Evolutionary conservation across 805 yeast species (phyloP).

Genomic region (Henningerozyma blattae): DNA sequence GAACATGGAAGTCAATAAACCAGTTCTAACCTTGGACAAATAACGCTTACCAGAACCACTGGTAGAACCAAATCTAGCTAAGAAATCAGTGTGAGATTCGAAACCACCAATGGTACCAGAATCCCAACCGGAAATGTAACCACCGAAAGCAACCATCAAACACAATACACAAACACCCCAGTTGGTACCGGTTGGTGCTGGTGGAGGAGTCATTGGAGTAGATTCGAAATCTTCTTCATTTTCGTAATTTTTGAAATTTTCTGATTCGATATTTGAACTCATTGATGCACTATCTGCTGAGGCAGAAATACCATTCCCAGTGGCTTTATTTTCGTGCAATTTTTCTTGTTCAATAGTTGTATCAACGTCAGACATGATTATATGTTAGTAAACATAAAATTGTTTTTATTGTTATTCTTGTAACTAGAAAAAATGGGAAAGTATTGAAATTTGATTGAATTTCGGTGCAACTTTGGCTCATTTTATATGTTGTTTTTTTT

Average conservation of each 20-base stretch:
- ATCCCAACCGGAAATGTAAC: slow-evolving; percentile 64
- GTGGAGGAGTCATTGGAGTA: slow-evolving; percentile 1
- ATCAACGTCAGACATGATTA: background rate
- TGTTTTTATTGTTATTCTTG: no score
- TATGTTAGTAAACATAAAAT: no score
- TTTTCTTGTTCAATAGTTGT: background rate
- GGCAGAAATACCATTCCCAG: no score
- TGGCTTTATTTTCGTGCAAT: no score
- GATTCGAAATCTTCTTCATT: no score
- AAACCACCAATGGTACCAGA: slow-evolving; percentile 68
- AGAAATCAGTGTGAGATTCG: slow-evolving; percentile 46
- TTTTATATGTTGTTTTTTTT: no score
- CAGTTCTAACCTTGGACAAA: slow-evolving; percentile 18
- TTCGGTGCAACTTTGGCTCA: no score
- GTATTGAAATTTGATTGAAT: no score
- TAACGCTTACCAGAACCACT: slow-evolving; percentile 11
- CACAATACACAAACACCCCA: slow-evolving; percentile 10
- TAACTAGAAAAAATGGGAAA: no score
- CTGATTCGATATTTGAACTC: no score
- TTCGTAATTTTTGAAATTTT: no score
- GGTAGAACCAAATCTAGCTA: slow-evolving; percentile 37
- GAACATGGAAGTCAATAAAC: slow-evolving; percentile 34
- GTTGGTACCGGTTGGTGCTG: slow-evolving; percentile 10
- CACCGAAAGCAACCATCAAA: slow-evolving; percentile 48
- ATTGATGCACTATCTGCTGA: no score